Evolutionary conservation across 495 filamentous ascomycete species (phyloP), one percentile per base, ranked within the genome.

Genomic region (Aspergillus conjunctus): DNA sequence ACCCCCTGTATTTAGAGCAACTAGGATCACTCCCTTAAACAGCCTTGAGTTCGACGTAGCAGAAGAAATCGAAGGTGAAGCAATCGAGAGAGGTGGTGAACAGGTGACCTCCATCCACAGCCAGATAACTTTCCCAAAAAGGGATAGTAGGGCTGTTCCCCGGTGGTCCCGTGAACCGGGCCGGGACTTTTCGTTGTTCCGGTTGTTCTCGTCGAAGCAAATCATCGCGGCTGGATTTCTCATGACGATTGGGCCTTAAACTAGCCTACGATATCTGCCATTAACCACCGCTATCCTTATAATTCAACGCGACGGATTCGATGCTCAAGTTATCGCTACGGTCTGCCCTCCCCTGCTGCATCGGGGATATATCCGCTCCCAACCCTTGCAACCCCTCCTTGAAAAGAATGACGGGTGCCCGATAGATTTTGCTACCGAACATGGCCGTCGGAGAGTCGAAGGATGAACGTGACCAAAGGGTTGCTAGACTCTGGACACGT

Each of bases 401-500:
- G 61, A 59, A 65, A 74, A 78, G 66, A 66, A 77, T 79, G 76
- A 69, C 71, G 72, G 68, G 58, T 69, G 62, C 61, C 66, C 68
- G 70, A 70, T 79, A 75, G 71, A 73, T 66, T 67, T 70, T 68
- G 60, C 60, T 60, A 66, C 65, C 66, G 65, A 79, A 68, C 54
- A 80, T 80, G 78, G 71, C 72, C 63, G 62, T 71, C 76, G 77
- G 76, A 62, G 88, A 91, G 74, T 85, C 84, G 58, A 84, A 88
- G 69, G 85, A 86, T 68, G 79, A 89, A 72, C 85, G 87, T 66
- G 90, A 95, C 69, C 80, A 83, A 69, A 82, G 93, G 65, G 83
- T 96, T 63, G 88, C 89, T 70, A 80, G 83, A 67, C 83, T 97
- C 60, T 97, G 92, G 92, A 75, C 74, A 60, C 85, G 82, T 54